phyloP scores from a whole-genome alignment of 1,139 yeast species.

The Scheffersomyces stambukii region DNA sequence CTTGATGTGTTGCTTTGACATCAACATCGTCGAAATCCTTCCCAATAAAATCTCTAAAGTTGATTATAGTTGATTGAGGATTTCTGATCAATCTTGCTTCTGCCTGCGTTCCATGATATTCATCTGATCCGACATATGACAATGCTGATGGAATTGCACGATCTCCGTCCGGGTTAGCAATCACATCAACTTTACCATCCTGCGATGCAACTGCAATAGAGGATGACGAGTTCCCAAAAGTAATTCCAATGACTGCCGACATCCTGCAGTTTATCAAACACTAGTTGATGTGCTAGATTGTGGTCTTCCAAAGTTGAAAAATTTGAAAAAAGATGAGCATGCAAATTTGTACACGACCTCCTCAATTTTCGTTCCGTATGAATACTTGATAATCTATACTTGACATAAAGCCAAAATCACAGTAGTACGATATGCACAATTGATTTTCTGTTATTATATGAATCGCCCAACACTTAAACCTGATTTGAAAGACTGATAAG shows the following conservation, averaged over 20 bases:
- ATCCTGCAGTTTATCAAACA: too few species aligned
- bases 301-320: too few species aligned
- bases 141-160: slow-evolving; percentile 92
- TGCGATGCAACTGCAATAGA: slow-evolving; percentile 86
- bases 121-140: slow-evolving; percentile 90
- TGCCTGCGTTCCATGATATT: slow-evolving; percentile 97
- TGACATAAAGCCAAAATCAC: too few species aligned
- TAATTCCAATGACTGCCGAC: slow-evolving; percentile 82
- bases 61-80: slow-evolving; percentile 79
- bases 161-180: slow-evolving; percentile 99
- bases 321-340: neutral
- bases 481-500: too few species aligned
- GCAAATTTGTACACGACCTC: slow-evolving; percentile 1
- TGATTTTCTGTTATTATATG: too few species aligned
- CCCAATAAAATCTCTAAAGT: slow-evolving; percentile 93
- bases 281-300: too few species aligned
- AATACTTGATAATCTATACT: too few species aligned
- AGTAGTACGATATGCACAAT: too few species aligned
- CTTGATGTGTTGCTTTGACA: slow-evolving; percentile 56
- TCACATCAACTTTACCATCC: slow-evolving; percentile 93
- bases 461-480: too few species aligned
- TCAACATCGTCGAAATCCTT: slow-evolving; percentile 67
- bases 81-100: slow-evolving; percentile 88
- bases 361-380: too few species aligned
- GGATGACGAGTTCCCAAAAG: slow-evolving; percentile 95